These are phyloP conservation scores for Brettanomyces anomalus DNA, from an alignment of 805 yeast genomes.

Conservation along the genomic window DNA sequence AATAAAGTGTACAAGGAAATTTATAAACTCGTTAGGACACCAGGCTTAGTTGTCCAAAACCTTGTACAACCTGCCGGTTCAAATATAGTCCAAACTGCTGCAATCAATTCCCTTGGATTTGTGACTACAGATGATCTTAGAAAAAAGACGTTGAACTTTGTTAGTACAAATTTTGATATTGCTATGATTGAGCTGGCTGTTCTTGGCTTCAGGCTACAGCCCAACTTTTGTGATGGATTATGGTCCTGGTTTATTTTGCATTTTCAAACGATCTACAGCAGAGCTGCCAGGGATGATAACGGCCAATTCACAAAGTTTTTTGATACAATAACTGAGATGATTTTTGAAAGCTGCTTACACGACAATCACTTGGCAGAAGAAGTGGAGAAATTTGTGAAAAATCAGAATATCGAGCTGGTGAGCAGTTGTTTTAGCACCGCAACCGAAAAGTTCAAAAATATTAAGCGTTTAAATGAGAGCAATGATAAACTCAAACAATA, in stretches of 20 bases:
- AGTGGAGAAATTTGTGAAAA: conserved; percentile 13
- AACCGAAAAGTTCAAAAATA: conserved; percentile 17
- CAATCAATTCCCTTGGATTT: conserved; percentile 48
- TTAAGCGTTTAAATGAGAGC: conserved; percentile 16
- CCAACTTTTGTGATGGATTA: conserved; percentile 23
- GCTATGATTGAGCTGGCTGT: conserved; percentile 46
- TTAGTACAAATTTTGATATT: conserved; percentile 46
- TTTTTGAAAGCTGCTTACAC: conserved; percentile 26
- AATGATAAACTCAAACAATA: conserved; percentile 11
- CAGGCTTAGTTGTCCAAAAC: conserved; percentile 35
- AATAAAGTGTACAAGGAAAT: conserved; percentile 54
- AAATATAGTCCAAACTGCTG: conserved; percentile 42
- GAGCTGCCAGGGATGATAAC: conserved; percentile 32
- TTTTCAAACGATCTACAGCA: conserved; percentile 43
- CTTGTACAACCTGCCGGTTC: conserved; percentile 15
- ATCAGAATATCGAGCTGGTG: conserved; percentile 15
- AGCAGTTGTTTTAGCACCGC: conserved; percentile 15
- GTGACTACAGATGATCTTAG: conserved; percentile 36
- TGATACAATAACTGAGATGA: conserved; percentile 33
- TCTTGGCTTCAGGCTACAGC: conserved; percentile 41
- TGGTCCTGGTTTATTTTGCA: conserved; percentile 53
- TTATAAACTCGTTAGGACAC: conserved; percentile 41
- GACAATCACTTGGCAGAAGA: conserved; percentile 10
- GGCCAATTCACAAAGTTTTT: conserved; percentile 33
- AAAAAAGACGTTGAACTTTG: conserved; percentile 47